phyloP scores from a whole-genome alignment of 2,329 filamentous ascomycete species.

The Pseudogymnoascus sp. region DNA sequence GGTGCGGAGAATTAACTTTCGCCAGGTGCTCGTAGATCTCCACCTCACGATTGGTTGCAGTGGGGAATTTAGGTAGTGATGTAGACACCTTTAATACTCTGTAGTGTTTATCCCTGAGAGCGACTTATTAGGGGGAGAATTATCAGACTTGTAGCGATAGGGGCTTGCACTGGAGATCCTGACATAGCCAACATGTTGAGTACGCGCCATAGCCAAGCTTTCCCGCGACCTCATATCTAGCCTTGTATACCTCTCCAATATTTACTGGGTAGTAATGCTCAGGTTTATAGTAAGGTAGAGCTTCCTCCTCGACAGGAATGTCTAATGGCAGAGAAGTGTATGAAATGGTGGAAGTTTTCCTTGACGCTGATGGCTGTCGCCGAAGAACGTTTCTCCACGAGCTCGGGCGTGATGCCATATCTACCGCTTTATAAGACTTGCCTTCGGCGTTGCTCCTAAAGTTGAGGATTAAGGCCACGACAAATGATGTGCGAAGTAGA shows the following conservation, averaged over 20 bases:
- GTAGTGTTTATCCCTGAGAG: constrained; percentile 14
- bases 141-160: constrained; percentile 15
- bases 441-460: not conserved
- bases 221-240: constrained; percentile 16
- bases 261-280: constrained; percentile 14
- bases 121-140: constrained; percentile 13
- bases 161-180: constrained; percentile 15
- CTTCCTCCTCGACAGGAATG: not conserved
- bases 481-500: not conserved
- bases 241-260: constrained; percentile 15
- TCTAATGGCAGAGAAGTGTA: not conserved
- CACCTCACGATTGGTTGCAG: constrained; percentile 21
- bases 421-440: not conserved
- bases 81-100: constrained; percentile 12
- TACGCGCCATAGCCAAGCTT: constrained; percentile 18
- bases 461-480: not conserved
- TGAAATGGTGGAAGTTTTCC: not conserved
- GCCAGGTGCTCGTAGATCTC: constrained; percentile 25
- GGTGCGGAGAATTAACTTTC: constrained; percentile 22
- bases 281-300: not conserved
- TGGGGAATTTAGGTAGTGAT: constrained; percentile 4
- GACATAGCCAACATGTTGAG: constrained; percentile 18
- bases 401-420: not conserved
- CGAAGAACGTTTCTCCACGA: not conserved
- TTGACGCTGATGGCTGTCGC: not conserved